These are phyloP conservation scores for Pyrus communis DNA, from an alignment of 306 rosid species.

Conservation along the genomic window DNA sequence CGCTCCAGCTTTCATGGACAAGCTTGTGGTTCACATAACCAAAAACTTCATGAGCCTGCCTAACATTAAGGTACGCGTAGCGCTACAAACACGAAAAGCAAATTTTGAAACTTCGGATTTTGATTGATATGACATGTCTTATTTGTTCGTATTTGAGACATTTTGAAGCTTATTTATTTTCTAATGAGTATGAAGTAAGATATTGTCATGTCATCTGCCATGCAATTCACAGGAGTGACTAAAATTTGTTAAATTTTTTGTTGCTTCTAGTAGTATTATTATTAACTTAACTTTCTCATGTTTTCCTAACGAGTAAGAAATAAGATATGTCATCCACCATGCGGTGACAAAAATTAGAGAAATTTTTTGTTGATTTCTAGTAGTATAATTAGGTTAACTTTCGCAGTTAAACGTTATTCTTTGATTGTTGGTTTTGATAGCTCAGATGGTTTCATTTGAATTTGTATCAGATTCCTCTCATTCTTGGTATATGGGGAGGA, in stretches of 20 bases:
- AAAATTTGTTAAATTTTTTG: background rate
- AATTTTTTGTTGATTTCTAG: background rate
- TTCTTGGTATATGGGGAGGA: conserved; percentile 47
- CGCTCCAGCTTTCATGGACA: conserved; percentile 54
- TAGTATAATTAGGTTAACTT: background rate
- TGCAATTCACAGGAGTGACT: background rate
- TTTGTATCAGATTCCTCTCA: conserved; percentile 30
- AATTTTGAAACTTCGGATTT: background rate
- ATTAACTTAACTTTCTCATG: background rate
- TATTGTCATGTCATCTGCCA: background rate
- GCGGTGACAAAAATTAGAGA: background rate
- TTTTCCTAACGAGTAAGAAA: background rate
- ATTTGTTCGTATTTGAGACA: background rate
- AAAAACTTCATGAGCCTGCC: conserved; percentile 41
- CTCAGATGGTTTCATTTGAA: background rate
- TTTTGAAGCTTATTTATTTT: background rate
- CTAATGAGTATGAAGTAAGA: background rate
- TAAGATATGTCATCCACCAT: background rate
- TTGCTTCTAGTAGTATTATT: background rate
- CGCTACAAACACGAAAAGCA: background rate
- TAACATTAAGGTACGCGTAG: conserved; percentile 30
- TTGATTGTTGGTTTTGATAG: conserved; percentile 1
- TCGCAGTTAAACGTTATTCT: background rate
- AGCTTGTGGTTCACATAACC: conserved; percentile 44
- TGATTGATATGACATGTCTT: background rate